Evolutionary conservation across 371 early-diverging fungal species (phyloP).

Genomic region (Dinochytrium kinnereticum): DNA sequence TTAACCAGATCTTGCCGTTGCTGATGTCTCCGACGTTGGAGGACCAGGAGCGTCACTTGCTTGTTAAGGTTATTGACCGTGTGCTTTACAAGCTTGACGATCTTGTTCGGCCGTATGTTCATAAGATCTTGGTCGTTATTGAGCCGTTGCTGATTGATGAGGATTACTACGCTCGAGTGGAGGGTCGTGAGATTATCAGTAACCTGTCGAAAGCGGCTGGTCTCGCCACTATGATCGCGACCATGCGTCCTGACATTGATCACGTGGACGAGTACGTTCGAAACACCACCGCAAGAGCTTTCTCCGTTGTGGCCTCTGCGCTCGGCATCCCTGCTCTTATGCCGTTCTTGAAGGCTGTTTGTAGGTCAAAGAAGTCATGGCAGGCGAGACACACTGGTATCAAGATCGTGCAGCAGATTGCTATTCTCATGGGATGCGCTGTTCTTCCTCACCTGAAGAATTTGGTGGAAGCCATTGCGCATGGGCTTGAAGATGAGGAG

Average conservation of each 20-base stretch:
- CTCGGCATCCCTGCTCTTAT: constrained; percentile 93
- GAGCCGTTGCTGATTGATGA: constrained; percentile 97
- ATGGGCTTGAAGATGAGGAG: constrained; percentile 89
- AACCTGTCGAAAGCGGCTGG: constrained; percentile 98
- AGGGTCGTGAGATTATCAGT: constrained; percentile 96
- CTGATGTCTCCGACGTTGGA: constrained; percentile 96
- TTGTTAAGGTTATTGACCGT: constrained; percentile 96
- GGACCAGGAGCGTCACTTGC: constrained; percentile 96
- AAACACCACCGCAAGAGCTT: constrained; percentile 97
- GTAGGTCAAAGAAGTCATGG: constrained; percentile 93
- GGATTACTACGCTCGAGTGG: constrained; percentile 96
- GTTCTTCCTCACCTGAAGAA: constrained; percentile 92
- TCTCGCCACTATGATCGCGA: constrained; percentile 96
- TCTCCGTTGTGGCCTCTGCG: constrained; percentile 96
- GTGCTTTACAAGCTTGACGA: constrained; percentile 95
- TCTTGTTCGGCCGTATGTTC: constrained; percentile 94
- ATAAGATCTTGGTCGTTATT: constrained; percentile 97
- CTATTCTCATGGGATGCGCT: constrained; percentile 92
- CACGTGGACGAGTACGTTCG: constrained; percentile 97
- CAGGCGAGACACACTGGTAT: constrained; percentile 98
- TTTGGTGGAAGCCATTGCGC: constrained; percentile 88
- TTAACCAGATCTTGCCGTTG: constrained; percentile 94
- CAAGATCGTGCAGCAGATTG: constrained; percentile 96
- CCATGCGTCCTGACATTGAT: constrained; percentile 97
- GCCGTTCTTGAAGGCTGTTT: constrained; percentile 96